Evolutionary conservation across 306 rosid genomes (phyloP).

Genomic region (Fagus crenata): DNA sequence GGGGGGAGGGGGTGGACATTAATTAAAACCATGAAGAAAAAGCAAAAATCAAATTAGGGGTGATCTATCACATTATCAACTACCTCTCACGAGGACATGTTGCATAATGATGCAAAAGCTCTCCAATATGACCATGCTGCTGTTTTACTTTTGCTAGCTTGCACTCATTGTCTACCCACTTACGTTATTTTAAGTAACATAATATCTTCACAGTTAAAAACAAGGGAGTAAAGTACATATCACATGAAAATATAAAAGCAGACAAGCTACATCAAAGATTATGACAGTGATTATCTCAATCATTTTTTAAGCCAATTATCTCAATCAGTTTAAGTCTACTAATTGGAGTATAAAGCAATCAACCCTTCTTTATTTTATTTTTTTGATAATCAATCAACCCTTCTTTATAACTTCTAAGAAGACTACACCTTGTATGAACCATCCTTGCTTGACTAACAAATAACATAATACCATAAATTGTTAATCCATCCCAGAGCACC

Average conservation of each 20-base stretch:
- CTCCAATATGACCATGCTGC: neutral
- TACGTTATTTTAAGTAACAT: neutral
- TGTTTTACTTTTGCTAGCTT: neutral
- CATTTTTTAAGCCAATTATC: no score
- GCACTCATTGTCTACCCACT: neutral
- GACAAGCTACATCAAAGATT: neutral
- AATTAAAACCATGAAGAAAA: no score
- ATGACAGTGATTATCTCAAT: neutral
- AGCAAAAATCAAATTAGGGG: no score
- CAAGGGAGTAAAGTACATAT: neutral
- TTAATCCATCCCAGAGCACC: neutral
- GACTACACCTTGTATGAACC: neutral
- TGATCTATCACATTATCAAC: no score
- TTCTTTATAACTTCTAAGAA: neutral
- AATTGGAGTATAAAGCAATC: neutral
- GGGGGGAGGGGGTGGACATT: no score
- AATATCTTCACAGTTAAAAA: no score
- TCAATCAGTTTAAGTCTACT: neutral
- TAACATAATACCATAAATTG: neutral
- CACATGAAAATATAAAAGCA: neutral
- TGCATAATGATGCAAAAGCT: neutral
- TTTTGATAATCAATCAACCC: no score
- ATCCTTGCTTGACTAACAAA: neutral
- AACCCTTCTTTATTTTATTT: no score
- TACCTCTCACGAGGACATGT: neutral